Percentiles rank a stretch among this genome's conserved stretches.
Conservation (phyloP, 1,284 basidiomycete species). For the Prillingera fragicola region DNA sequence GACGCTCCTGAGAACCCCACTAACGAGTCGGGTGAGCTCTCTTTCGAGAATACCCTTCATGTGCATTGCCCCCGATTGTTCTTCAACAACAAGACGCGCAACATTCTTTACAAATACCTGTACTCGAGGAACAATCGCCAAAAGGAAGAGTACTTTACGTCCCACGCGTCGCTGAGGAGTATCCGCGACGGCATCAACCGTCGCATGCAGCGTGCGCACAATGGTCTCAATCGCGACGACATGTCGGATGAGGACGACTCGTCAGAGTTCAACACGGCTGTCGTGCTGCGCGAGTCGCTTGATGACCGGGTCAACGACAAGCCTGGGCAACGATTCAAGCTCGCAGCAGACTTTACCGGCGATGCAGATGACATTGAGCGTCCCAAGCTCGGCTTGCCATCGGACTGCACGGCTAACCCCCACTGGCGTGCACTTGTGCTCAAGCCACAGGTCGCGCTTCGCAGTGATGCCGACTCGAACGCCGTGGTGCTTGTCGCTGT, state of each 20-base stretch:
- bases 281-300: constrained; percentile 16
- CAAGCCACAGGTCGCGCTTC: constrained; percentile 84
- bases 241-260: not conserved
- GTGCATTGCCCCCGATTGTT: constrained; percentile 81
- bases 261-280: no score
- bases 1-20: constrained; percentile 1
- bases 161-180: constrained; percentile 58
- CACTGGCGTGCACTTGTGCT: constrained; percentile 77
- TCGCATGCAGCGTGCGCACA: constrained; percentile 15
- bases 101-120: constrained; percentile 84
- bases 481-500: constrained; percentile 74
- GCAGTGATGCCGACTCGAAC: constrained; percentile 59
- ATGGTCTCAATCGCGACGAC: constrained; percentile 18
- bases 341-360: constrained; percentile 14
- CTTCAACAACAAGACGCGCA: constrained; percentile 71
- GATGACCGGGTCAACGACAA: constrained; percentile 20
- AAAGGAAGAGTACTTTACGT: constrained; percentile 82
- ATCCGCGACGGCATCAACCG: constrained; percentile 29
- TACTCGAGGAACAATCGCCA: constrained; percentile 68
- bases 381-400: constrained; percentile 31
- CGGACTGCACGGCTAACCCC: constrained; percentile 50
- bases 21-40: constrained; percentile 1
- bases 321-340: no score
- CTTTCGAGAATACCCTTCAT: constrained; percentile 80
- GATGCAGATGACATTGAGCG: constrained; percentile 14